Evolutionary conservation across 208 protist species (phyloP).

Genomic region (Leishmania turanica): DNA sequence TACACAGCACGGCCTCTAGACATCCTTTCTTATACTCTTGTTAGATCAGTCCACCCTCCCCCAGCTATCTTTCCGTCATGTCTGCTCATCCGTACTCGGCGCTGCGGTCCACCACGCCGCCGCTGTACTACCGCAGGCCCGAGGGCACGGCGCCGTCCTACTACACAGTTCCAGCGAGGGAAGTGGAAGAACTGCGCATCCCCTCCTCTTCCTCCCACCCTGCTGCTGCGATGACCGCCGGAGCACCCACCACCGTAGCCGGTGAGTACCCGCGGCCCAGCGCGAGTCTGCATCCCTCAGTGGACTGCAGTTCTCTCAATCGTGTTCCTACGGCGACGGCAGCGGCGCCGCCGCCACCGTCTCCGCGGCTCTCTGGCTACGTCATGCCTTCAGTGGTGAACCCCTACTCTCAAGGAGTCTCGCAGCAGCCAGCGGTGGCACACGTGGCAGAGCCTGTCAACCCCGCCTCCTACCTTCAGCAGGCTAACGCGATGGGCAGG

Average conservation of each 20-base stretch:
- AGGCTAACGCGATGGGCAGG: constrained; percentile 28
- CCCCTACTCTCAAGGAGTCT: constrained; percentile 24
- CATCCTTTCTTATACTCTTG: neutral
- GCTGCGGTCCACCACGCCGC: constrained; percentile 62
- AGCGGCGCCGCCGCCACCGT: constrained; percentile 19
- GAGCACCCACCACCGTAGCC: neutral
- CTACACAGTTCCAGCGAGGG: constrained; percentile 35
- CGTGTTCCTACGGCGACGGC: neutral
- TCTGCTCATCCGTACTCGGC: constrained; percentile 30
- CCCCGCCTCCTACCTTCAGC: constrained; percentile 30
- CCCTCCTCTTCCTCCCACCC: constrained; percentile 9
- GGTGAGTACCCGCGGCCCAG: constrained; percentile 1
- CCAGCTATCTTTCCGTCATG: constrained; percentile 7
- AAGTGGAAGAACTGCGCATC: constrained; percentile 27
- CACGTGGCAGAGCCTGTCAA: constrained; percentile 14
- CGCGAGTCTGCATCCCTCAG: constrained; percentile 8
- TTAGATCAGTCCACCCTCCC: neutral
- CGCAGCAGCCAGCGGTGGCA: constrained; percentile 6
- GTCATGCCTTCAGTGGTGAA: constrained; percentile 33
- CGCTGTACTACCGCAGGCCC: constrained; percentile 66
- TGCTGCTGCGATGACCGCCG: constrained; percentile 1
- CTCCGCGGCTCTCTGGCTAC: constrained; percentile 35
- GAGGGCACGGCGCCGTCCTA: constrained; percentile 53
- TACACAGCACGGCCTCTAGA: neutral
- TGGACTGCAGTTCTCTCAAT: constrained; percentile 11